Evolutionary conservation across 2,329 filamentous ascomycete species (phyloP).

Genomic region (Colletotrichum orbiculare): DNA sequence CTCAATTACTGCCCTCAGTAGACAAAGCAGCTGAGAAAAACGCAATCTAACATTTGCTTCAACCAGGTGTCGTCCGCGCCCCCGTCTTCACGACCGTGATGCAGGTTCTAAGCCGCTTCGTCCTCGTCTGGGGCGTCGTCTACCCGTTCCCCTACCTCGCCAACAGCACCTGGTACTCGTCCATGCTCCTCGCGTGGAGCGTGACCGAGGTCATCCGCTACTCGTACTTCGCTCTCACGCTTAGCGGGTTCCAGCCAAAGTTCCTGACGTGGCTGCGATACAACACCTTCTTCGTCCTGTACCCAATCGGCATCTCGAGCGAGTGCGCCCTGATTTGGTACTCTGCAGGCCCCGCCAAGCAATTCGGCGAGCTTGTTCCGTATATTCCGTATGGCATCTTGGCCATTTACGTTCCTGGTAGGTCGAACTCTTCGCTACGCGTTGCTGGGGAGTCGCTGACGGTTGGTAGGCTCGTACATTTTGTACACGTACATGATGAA

Average conservation of each 20-base stretch:
- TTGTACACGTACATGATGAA: slow-evolving; percentile 95
- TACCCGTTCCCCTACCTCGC: slow-evolving; percentile 77
- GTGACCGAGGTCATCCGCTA: slow-evolving; percentile 94
- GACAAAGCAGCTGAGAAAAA: neutral
- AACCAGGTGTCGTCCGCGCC: slow-evolving; percentile 82
- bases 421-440: slow-evolving; percentile 45
- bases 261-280: slow-evolving; percentile 85
- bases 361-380: slow-evolving; percentile 60
- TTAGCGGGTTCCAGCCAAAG: slow-evolving; percentile 70
- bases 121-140: slow-evolving; percentile 90
- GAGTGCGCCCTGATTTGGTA: slow-evolving; percentile 85
- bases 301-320: slow-evolving; percentile 89
- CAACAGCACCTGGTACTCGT: slow-evolving; percentile 71
- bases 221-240: slow-evolving; percentile 84
- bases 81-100: slow-evolving; percentile 87
- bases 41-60: slow-evolving; percentile 6
- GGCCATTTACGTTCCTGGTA: slow-evolving; percentile 83
- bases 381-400: slow-evolving; percentile 74
- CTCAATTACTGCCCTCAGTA: neutral
- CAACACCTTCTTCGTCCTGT: slow-evolving; percentile 93
- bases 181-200: slow-evolving; percentile 89
- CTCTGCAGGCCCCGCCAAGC: slow-evolving; percentile 69
- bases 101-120: slow-evolving; percentile 88
- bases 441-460: neutral
- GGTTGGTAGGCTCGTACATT: slow-evolving; percentile 74